Evolutionary conservation across 148 eudicot genomes (phyloP), one percentile per base, ranked within the genome.

Genomic region (Selenicereus undatus): DNA sequence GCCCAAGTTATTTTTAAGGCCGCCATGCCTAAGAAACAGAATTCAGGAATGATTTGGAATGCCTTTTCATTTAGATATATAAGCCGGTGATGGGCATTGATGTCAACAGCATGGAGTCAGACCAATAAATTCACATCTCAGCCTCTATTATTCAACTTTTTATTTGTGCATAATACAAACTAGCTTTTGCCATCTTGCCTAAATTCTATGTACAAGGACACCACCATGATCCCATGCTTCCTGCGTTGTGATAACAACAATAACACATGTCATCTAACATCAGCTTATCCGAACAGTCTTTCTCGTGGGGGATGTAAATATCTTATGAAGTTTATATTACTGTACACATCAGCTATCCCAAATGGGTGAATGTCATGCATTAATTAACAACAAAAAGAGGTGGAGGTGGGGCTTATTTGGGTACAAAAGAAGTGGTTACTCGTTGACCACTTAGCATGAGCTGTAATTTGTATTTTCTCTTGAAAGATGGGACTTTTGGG

Each of bases 1-100:
- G 73, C 64, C 72, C 71, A 58, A 60, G 74, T 27, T 56, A 64
- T 77, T 60, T 20, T 62, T 22, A 9, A 43, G 76, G 42, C 2
- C 17, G 71, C 66, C 84, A 82, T 82, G 72, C 45, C 77, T 77
- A 77, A 35, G 78, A 62, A 50, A 78, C 30, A 64, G 11, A 66
- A 14, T 66, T 2, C 22, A 12, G 71, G 71, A 5, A 27, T 66
- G 32, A 66, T 11, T 27, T 66, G 13, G 71, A 66, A 10, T 27
- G 35, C 71, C 27, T 26, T 35, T 35, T 50, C n/a, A 54, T 52
- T 20, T 48, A 22, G 29, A 64, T 35, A 69, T 30, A 69, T 76
- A 71, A 52, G 73, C 54, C 64, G 69, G 36, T 27, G 71, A 36
- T 72, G 27, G 3, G 75, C 75, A 72, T 72, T 72, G 43, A 35